Percentiles rank a stretch among this genome's conserved stretches.
phyloP scores from a whole-genome alignment of 2,329 filamentous ascomycete genomes.

The Colletotrichum viniferum region DNA sequence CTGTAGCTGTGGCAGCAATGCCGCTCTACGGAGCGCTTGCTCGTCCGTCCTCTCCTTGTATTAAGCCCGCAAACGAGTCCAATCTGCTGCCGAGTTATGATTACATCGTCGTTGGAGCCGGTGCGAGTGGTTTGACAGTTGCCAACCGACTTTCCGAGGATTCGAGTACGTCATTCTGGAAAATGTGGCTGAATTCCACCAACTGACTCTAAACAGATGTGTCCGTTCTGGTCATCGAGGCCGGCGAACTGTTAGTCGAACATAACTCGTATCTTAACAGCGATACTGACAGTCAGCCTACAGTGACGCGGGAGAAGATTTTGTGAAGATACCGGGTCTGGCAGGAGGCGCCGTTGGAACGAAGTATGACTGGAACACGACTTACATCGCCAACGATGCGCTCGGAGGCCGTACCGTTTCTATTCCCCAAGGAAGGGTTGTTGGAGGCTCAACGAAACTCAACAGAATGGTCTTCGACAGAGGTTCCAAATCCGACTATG shows the following conservation, averaged over 20 bases:
- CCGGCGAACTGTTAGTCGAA: constrained; percentile 18
- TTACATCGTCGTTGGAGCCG: constrained; percentile 37
- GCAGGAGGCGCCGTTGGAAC: constrained; percentile 25
- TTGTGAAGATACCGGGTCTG: constrained; percentile 28
- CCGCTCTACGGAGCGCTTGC: constrained; percentile 12
- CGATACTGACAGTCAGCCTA: not conserved
- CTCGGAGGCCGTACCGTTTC: constrained; percentile 6
- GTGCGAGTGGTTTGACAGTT: constrained; percentile 39
- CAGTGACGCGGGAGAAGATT: constrained; percentile 25
- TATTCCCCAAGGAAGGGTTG: constrained; percentile 8
- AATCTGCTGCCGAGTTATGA: constrained; percentile 27
- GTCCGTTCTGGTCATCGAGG: constrained; percentile 33
- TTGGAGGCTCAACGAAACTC: constrained; percentile 34
- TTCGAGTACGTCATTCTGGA: constrained; percentile 18
- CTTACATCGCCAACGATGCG: constrained; percentile 9
- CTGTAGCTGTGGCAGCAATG: constrained; percentile 10
- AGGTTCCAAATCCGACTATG: constrained; percentile 30
- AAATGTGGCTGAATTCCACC: too few species aligned
- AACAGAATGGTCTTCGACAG: constrained; percentile 36
- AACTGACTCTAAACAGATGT: constrained; percentile 18
- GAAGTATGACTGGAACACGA: constrained; percentile 33
- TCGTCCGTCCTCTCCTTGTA: not conserved
- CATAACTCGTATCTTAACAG: not conserved
- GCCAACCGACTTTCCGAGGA: constrained; percentile 41
- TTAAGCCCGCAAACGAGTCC: not conserved